These are phyloP conservation scores for Periconia sp. DNA, from an alignment of 2,329 filamentous ascomycete genomes.

Conservation along the genomic window DNA sequence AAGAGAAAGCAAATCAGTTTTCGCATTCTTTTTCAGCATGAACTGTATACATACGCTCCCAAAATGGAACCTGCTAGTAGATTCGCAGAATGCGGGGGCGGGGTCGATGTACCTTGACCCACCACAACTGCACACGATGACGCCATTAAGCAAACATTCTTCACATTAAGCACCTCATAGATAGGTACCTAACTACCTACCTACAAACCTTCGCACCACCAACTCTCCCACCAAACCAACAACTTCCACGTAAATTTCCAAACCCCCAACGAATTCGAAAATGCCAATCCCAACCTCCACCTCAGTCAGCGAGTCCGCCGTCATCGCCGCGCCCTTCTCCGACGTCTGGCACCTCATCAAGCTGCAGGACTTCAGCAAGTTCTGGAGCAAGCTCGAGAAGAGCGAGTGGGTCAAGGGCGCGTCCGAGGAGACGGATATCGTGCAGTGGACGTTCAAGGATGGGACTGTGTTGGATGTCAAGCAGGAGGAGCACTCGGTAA, in stretches of 20 bases:
- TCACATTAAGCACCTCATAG: not conserved
- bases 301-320: conserved; percentile 65
- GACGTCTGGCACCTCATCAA: conserved; percentile 76
- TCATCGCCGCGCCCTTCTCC: conserved; percentile 68
- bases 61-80: no score
- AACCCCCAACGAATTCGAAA: conserved; percentile 1
- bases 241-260: no score
- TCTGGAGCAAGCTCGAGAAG: conserved; percentile 65
- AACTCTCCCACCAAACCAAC: not conserved
- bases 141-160: not conserved
- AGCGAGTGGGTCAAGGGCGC: conserved; percentile 66
- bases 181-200: not conserved
- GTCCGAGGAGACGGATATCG: conserved; percentile 65
- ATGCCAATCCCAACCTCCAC: conserved; percentile 65
- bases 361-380: conserved; percentile 68
- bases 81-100: conserved; percentile 33
- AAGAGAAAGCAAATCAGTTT: no score
- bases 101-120: conserved; percentile 8
- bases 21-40: no score
- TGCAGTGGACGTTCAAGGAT: conserved; percentile 72
- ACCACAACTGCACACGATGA: conserved; percentile 8
- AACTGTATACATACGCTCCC: no score
- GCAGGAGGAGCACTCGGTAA: conserved; percentile 73
- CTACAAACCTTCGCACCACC: not conserved
- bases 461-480: conserved; percentile 70